A percentile compares a stretch with the other conserved stretches of the same genome.
phyloP scores from a whole-genome alignment of 768 basidiomycete species.

The Neoboletus subvelutipes region DNA sequence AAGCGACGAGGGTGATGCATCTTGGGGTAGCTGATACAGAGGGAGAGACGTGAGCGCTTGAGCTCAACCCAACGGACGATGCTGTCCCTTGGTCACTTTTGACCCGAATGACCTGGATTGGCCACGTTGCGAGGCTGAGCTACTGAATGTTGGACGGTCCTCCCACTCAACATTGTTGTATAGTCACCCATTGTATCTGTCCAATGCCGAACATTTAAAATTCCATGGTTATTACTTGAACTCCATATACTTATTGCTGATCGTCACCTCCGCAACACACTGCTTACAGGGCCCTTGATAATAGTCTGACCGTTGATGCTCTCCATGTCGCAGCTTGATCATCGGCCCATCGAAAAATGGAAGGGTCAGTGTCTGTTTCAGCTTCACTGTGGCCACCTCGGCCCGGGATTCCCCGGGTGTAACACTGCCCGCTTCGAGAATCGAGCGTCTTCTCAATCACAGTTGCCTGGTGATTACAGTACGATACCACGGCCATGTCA shows the following conservation, averaged over 20 bases:
- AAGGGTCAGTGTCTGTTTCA: not conserved
- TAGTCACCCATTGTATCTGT: not conserved
- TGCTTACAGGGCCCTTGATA: no score
- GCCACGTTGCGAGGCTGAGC: not conserved
- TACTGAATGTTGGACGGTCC: not conserved
- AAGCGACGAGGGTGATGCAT: not conserved
- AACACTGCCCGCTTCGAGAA: no score
- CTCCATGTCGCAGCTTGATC: no score
- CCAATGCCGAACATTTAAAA: not conserved
- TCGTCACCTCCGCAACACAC: slow-evolving; percentile 2
- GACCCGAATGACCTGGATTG: not conserved
- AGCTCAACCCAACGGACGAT: not conserved
- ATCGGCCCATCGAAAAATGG: not conserved
- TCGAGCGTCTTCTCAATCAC: not conserved
- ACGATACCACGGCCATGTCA: not conserved
- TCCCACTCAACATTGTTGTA: no score
- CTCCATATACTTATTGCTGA: not conserved
- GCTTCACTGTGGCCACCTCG: no score
- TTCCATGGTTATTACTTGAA: not conserved
- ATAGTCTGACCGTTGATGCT: no score
- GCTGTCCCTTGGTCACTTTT: not conserved
- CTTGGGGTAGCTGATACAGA: no score
- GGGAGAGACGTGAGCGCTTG: not conserved
- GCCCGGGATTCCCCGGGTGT: not conserved
- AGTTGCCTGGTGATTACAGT: not conserved